phyloP scores from a whole-genome alignment of 2,329 filamentous ascomycete genomes.

The Colletotrichum liriopes region DNA sequence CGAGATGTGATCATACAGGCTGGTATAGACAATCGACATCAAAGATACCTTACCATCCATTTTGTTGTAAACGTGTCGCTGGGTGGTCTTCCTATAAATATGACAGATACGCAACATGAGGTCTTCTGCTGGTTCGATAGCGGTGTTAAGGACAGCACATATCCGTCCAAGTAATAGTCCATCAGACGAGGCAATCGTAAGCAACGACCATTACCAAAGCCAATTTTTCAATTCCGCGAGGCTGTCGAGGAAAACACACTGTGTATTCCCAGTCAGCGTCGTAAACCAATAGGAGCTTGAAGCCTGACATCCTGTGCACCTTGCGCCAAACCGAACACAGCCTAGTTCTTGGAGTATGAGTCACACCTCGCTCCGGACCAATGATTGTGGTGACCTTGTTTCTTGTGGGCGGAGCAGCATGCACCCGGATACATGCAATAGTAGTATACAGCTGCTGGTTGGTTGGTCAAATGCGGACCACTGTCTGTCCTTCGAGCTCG shows the following conservation, averaged over 20 bases:
- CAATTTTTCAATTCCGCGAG: no score
- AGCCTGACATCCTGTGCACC: not conserved
- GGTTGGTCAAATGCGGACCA: not conserved
- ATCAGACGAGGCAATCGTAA: no score
- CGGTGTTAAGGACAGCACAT: no score
- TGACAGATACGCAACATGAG: no score
- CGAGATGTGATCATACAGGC: no score
- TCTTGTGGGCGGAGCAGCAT: not conserved
- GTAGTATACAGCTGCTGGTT: not conserved
- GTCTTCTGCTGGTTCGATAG: no score
- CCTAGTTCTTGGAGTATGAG: slow-evolving; percentile 32
- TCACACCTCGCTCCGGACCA: slow-evolving; percentile 30
- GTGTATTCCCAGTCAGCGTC: not conserved
- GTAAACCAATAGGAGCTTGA: not conserved
- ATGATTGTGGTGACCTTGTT: slow-evolving; percentile 12
- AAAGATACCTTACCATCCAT: no score
- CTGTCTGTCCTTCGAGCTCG: not conserved
- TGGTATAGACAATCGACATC: no score
- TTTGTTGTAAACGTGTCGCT: no score
- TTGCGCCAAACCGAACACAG: not conserved
- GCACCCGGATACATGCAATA: slow-evolving; percentile 42
- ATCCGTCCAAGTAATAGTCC: no score
- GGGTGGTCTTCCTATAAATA: no score
- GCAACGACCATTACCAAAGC: no score
- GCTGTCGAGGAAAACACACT: not conserved